These are phyloP conservation scores for Pythium vanterpoolii DNA, from an alignment of 352 stramenopile genomes.

Conservation along the genomic window DNA sequence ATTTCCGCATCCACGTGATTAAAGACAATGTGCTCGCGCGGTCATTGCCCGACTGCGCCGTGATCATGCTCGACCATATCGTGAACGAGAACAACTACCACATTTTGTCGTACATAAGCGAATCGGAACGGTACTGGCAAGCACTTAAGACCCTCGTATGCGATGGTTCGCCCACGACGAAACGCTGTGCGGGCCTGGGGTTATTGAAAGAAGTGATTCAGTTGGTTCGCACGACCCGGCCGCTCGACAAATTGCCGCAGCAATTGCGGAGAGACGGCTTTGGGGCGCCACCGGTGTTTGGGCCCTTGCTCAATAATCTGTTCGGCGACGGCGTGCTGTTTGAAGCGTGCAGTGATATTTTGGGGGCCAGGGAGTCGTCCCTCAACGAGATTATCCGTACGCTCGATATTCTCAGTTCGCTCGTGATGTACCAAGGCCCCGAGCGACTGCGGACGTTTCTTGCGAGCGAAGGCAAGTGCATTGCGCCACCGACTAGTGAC, in stretches of 20 bases:
- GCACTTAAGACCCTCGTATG: conserved; percentile 50
- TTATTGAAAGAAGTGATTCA: conserved; percentile 73
- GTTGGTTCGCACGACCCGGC: conserved; percentile 54
- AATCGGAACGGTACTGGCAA: conserved; percentile 69
- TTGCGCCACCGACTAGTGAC: conserved; percentile 51
- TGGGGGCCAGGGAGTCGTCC: conserved; percentile 46
- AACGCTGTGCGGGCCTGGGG: conserved; percentile 45
- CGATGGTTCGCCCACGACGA: conserved; percentile 13
- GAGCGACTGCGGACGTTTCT: conserved; percentile 65
- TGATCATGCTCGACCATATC: conserved; percentile 79
- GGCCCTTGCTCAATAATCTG: conserved; percentile 57
- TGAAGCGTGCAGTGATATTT: conserved; percentile 43
- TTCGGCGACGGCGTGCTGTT: conserved; percentile 67
- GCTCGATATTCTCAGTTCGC: conserved; percentile 66
- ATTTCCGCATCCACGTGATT: conserved; percentile 86
- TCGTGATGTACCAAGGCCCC: conserved; percentile 70
- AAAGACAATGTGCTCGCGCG: conserved; percentile 83
- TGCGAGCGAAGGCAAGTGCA: conserved; percentile 65
- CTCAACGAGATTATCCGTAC: conserved; percentile 41
- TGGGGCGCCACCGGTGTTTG: conserved; percentile 51
- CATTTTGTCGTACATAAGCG: conserved; percentile 79
- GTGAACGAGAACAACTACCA: conserved; percentile 85
- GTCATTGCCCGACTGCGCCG: conserved; percentile 68
- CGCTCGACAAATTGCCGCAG: conserved; percentile 57
- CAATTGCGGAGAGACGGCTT: conserved; percentile 54